Evolutionary conservation across 164 flowering plant species (phyloP), one percentile per base, ranked within the genome.

Genomic region (Nelumbo lutea): DNA sequence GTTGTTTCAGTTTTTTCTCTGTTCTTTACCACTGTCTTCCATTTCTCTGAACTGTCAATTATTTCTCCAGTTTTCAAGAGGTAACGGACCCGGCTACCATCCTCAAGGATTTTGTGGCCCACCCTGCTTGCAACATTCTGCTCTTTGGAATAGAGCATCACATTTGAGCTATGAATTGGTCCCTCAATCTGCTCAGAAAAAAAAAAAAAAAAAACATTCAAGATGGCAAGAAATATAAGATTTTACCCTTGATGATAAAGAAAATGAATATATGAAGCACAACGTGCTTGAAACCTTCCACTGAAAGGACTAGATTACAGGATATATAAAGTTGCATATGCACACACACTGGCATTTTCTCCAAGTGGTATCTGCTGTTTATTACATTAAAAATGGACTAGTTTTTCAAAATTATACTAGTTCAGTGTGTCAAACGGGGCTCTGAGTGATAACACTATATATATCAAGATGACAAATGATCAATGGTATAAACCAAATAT

Each of bases 111-210:
- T 75, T 88, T 92, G 68, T 90, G 96, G 70, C 99, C 99, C 42
- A 90, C 97, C 39, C 99, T 81, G 81, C 99, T 95, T 14, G 88
- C 89, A 41, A 90, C 94, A 11, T 92, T 59, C 78, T 88, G 58
- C 44, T 95, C 97, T 76, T 90, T 92, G 6, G 98, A 95, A 81
- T 90, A 95, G 27, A 95, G 88, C 99, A 95, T 95, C 83, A 95
- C 94, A 73, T 92, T 95, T 59, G 99, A 95, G 77, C 99, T 95
- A 80, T 92, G 99, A 58, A 95, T 82, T 7, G 97, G 85, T 47
- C 85, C 97, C 80, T 90, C 97, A 60, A 95, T 74, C 99, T 95
- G 81, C 68, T 39, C 15, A 43, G 68, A 27, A 67, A 59, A 42
- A 42, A 27, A 74, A 70, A 48, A 48, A 0, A 27, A 27, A 27